Evolutionary conservation across 2,329 filamentous ascomycete species (phyloP).

Genomic region (Ophiocordyceps camponoti-saundersi): DNA sequence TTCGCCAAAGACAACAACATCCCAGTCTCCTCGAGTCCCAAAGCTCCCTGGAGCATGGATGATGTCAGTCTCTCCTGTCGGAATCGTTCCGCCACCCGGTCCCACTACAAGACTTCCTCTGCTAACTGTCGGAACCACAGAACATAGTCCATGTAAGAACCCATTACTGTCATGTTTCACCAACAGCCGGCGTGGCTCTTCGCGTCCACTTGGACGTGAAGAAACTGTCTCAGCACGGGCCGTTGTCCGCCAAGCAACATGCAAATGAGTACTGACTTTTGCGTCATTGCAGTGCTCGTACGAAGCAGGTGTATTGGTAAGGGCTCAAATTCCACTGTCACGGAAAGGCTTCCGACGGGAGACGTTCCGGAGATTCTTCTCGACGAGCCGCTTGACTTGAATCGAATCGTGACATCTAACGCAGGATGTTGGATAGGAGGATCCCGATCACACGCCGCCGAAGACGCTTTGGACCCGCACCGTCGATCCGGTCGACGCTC

Average conservation of each 20-base stretch:
- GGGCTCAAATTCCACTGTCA: not conserved
- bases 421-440: conserved; percentile 19
- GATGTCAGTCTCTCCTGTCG: conserved; percentile 3
- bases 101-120: not conserved
- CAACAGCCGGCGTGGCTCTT: no score
- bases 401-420: not conserved
- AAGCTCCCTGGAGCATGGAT: conserved; percentile 48
- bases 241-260: not conserved
- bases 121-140: not conserved
- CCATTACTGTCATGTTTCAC: not conserved
- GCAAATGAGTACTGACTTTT: not conserved
- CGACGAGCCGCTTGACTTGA: not conserved
- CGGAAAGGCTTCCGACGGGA: not conserved
- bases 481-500: conserved; percentile 44
- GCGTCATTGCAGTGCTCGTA: conserved; percentile 39
- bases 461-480: conserved; percentile 42
- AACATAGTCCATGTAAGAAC: conserved; percentile 8
- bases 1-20: conserved; percentile 51
- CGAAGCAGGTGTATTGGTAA: conserved; percentile 47
- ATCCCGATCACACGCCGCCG: conserved; percentile 37
- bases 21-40: conserved; percentile 56
- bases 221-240: not conserved
- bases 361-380: not conserved
- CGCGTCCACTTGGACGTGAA: not conserved
- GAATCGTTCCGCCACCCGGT: not conserved